These are phyloP conservation scores for Russula lepida DNA, from an alignment of 768 basidiomycete genomes.

Conservation along the genomic window DNA sequence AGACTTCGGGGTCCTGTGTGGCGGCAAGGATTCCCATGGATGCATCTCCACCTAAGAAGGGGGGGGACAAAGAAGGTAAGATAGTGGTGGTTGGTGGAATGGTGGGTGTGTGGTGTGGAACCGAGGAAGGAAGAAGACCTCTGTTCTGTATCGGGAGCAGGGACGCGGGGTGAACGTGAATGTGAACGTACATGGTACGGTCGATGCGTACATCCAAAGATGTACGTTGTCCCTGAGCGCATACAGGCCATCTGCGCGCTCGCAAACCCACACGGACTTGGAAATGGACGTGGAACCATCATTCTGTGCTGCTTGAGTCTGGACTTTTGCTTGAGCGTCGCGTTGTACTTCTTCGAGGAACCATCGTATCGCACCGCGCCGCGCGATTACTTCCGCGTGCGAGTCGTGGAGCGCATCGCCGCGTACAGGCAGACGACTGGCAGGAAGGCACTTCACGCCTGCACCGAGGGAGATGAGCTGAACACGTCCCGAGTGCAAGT, in stretches of 20 bases:
- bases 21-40: constrained; percentile 73
- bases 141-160: too few relatives aligned
- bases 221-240: constrained; percentile 38
- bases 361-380: constrained; percentile 73
- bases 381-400: constrained; percentile 89
- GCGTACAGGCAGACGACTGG: constrained; percentile 43
- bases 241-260: constrained; percentile 34
- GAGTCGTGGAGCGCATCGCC: constrained; percentile 84
- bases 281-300: neutral
- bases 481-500: constrained; percentile 24
- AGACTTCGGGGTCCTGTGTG: constrained; percentile 66
- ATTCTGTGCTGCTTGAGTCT: constrained; percentile 29
- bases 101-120: neutral
- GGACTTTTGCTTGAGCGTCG: constrained; percentile 16
- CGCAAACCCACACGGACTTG: constrained; percentile 37
- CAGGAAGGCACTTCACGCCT: constrained; percentile 82
- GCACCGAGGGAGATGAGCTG: constrained; percentile 68
- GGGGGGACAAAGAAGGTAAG: neutral
- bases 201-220: constrained; percentile 71
- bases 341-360: constrained; percentile 60
- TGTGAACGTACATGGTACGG: constrained; percentile 44
- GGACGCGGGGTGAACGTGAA: too few relatives aligned
- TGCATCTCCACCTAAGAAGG: constrained; percentile 70
- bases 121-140: constrained; percentile 11
- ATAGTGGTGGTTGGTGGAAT: neutral